These are phyloP conservation scores for Dianthus caryophyllus DNA, from an alignment of 148 eudicot species.

Conservation along the genomic window DNA sequence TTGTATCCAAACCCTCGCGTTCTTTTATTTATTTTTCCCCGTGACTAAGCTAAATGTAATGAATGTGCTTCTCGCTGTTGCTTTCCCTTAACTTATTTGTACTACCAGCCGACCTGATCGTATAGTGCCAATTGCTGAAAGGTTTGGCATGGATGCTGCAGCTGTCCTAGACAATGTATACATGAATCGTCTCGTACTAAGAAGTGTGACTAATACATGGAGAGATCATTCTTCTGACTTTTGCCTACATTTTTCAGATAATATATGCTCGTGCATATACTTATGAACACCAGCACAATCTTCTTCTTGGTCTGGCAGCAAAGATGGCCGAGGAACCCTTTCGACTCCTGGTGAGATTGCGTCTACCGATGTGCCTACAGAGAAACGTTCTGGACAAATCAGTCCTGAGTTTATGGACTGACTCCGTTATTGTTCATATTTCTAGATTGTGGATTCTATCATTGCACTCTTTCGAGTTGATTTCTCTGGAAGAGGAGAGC, in stretches of 20 bases:
- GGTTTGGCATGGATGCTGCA: slow-evolving; percentile 97
- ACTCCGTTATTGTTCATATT: slow-evolving; percentile 6
- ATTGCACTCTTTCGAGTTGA: slow-evolving; percentile 95
- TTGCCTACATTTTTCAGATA: slow-evolving; percentile 39
- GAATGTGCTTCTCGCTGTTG: background rate
- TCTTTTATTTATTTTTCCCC: slow-evolving; percentile 3
- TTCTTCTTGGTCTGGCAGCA: slow-evolving; percentile 93
- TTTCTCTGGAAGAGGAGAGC: slow-evolving; percentile 96
- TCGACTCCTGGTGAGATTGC: slow-evolving; percentile 59
- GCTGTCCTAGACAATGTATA: slow-evolving; percentile 95
- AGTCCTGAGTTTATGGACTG: slow-evolving; percentile 13
- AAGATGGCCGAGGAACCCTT: slow-evolving; percentile 99
- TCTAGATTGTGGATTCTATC: slow-evolving; percentile 83
- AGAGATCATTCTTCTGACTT: background rate
- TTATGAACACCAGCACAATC: slow-evolving; percentile 95
- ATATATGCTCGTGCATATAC: slow-evolving; percentile 99
- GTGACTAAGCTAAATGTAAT: background rate
- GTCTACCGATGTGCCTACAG: background rate
- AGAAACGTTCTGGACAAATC: background rate
- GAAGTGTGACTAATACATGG: background rate
- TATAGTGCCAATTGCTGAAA: slow-evolving; percentile 93
- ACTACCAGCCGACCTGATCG: slow-evolving; percentile 83
- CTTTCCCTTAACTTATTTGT: slow-evolving; percentile 31
- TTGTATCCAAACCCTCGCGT: slow-evolving; percentile 62
- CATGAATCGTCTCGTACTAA: background rate